Percentiles rank a stretch among this genome's conserved stretches.
Conservation (phyloP, 177 flowering plant species). For the Vitis hybrid region DNA sequence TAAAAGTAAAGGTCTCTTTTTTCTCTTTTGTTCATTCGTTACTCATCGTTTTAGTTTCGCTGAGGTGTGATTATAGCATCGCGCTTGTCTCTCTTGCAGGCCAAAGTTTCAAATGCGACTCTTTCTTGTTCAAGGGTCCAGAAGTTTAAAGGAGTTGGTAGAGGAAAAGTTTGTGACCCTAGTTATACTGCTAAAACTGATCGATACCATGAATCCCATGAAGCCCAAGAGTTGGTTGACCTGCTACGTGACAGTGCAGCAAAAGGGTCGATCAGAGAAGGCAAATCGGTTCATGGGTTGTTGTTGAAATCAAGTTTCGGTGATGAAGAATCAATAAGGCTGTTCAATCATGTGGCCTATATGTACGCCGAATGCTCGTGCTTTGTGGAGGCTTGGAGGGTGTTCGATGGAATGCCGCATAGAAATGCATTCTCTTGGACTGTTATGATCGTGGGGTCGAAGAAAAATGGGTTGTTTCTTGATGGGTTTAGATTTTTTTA, state of each 20-base stretch:
- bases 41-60: too few species aligned
- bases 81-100: too few species aligned
- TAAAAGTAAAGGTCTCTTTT: too few species aligned
- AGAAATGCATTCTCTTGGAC: constrained; percentile 66
- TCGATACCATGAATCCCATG: constrained; percentile 4
- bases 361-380: constrained; percentile 53
- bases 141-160: too few species aligned
- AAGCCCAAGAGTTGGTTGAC: constrained; percentile 34
- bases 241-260: constrained; percentile 38
- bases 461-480: constrained; percentile 31
- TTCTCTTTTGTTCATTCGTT: too few species aligned
- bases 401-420: constrained; percentile 46
- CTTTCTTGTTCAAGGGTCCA: too few species aligned
- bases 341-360: constrained; percentile 46
- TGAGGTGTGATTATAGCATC: too few species aligned
- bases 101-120: too few species aligned
- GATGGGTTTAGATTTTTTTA: constrained; percentile 44
- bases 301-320: constrained; percentile 35
- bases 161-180: too few species aligned
- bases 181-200: background rate
- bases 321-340: constrained; percentile 23
- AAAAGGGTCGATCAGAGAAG: constrained; percentile 29
- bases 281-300: constrained; percentile 44
- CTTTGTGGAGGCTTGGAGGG: constrained; percentile 26
- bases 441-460: constrained; percentile 55